Evolutionary conservation across 179 eudicot genomes (phyloP).

Genomic region (Heliamphora pulchella): DNA sequence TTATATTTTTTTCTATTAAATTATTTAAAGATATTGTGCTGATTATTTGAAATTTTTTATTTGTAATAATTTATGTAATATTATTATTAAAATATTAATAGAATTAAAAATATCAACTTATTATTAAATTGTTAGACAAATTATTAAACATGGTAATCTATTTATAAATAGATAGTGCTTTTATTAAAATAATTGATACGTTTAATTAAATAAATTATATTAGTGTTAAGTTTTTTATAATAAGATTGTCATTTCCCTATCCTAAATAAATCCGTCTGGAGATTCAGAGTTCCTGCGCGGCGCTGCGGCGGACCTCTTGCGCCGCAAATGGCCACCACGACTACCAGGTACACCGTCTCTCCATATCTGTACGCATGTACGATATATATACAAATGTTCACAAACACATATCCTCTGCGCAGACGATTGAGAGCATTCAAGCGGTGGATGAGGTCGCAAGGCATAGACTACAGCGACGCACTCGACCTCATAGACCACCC

Average conservation of each 20-base stretch:
- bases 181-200: too few species aligned
- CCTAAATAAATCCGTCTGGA: background rate
- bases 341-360: slow-evolving; percentile 8
- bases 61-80: too few species aligned
- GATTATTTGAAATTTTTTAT: too few species aligned
- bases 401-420: background rate
- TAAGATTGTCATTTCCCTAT: background rate
- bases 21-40: too few species aligned
- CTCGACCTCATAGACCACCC: slow-evolving; percentile 32
- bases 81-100: too few species aligned
- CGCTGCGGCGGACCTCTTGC: background rate
- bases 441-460: slow-evolving; percentile 60
- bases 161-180: too few species aligned
- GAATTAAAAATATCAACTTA: too few species aligned
- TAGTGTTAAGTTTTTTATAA: too few species aligned
- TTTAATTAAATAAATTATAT: too few species aligned
- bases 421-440: slow-evolving; percentile 73
- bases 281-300: background rate
- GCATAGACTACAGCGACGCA: slow-evolving; percentile 54
- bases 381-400: background rate
- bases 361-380: background rate
- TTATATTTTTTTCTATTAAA: too few species aligned
- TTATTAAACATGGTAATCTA: too few species aligned
- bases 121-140: too few species aligned
- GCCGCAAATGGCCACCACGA: background rate